phyloP scores from a whole-genome alignment of 2,329 filamentous ascomycete species.

The Pseudopyrenochaeta lycopersici region DNA sequence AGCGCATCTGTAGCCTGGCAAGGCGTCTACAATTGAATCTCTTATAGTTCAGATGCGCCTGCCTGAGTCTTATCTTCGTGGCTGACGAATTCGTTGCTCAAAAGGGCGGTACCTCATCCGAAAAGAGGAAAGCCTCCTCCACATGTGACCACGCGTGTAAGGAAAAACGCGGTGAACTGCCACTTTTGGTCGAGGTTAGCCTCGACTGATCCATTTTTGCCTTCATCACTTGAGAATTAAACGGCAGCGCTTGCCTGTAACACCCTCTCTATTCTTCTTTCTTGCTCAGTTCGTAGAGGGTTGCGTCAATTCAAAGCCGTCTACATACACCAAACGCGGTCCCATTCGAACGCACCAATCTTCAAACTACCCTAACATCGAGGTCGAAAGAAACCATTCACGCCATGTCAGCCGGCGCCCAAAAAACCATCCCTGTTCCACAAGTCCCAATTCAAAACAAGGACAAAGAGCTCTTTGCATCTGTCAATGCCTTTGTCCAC shows the following conservation, averaged over 20 bases:
- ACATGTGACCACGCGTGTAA: slow-evolving; percentile 40
- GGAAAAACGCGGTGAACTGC: slow-evolving; percentile 14
- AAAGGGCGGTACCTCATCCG: slow-evolving; percentile 12
- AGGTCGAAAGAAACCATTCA: neutral
- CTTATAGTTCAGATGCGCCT: neutral
- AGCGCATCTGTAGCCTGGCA: neutral
- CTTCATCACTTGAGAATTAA: neutral
- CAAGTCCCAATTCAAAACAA: slow-evolving; percentile 31
- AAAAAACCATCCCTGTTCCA: slow-evolving; percentile 23
- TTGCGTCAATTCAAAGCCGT: neutral
- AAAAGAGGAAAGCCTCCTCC: slow-evolving; percentile 9
- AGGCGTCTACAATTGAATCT: neutral
- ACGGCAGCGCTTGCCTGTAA: neutral
- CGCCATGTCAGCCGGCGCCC: slow-evolving; percentile 20
- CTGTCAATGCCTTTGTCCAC: slow-evolving; percentile 43
- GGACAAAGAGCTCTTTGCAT: slow-evolving; percentile 34
- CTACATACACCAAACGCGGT: neutral
- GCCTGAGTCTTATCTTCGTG: neutral
- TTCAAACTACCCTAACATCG: too few species aligned
- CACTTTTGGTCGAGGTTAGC: neutral
- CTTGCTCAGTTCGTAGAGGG: too few species aligned
- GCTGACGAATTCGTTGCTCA: neutral
- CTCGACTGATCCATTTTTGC: neutral
- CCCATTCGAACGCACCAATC: neutral
- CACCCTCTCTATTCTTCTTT: neutral